phyloP scores from a whole-genome alignment of 495 filamentous ascomycete species.

The Achaetomiella virescens region DNA sequence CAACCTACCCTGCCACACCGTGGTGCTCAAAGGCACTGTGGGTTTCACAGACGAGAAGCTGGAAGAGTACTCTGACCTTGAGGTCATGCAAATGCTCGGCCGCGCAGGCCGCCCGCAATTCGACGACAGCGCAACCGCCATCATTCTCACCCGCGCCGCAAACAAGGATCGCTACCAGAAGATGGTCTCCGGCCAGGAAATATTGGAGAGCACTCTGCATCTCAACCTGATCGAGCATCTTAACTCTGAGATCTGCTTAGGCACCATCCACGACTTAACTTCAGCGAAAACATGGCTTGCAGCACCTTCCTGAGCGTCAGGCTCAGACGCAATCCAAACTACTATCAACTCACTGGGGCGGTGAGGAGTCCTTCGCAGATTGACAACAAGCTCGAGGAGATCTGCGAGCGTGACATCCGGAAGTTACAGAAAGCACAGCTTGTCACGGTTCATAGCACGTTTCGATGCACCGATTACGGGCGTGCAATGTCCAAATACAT shows the following conservation, averaged over 20 bases:
- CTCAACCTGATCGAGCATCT: conserved; percentile 84
- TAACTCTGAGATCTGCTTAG: conserved; percentile 87
- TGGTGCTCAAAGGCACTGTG: conserved; percentile 86
- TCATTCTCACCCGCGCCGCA: conserved; percentile 73
- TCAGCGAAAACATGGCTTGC: conserved; percentile 78
- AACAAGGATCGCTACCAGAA: conserved; percentile 70
- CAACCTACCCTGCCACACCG: conserved; percentile 88
- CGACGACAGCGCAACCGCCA: conserved; percentile 73
- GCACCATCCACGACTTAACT: conserved; percentile 63
- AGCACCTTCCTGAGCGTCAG: conserved; percentile 86
- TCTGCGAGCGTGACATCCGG: conserved; percentile 73
- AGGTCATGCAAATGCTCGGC: conserved; percentile 98
- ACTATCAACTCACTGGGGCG: conserved; percentile 67
- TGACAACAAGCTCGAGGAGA: conserved; percentile 67
- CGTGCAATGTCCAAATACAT: conserved; percentile 92
- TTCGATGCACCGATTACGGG: conserved; percentile 72
- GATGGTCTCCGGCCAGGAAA: conserved; percentile 76
- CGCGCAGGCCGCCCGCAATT: conserved; percentile 92
- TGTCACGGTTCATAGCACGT: conserved; percentile 42
- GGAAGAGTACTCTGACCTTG: conserved; percentile 79
- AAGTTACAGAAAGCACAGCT: conserved; percentile 58
- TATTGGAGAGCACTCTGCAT: conserved; percentile 84
- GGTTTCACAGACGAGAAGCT: conserved; percentile 59
- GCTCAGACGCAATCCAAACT: conserved; percentile 66
- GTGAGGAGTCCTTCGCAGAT: conserved; percentile 40